Base-by-base conservation (phyloP, 306 rosid species). In the Quercus wislizeni region DNA sequence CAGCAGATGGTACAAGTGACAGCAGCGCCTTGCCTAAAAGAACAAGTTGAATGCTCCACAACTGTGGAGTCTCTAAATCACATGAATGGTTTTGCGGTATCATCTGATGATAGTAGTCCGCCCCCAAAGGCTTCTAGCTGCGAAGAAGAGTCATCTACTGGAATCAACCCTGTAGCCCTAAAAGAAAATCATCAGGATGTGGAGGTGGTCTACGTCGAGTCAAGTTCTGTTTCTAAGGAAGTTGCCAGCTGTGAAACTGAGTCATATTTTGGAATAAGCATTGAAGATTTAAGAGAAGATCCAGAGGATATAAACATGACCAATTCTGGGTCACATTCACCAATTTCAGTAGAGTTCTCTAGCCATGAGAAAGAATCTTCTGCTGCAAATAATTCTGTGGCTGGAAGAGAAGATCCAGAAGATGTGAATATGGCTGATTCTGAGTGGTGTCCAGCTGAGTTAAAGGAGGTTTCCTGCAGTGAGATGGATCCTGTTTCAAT, bases 41-140 rank as follows among this genome's bases (percentile, higher is more conserved):
- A 87, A 68, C 87, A 41, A 83, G 83, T 77, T 79, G 89, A 80
- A 71, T 77, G 77, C 81, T 64, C 79, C 74, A 41, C 85, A 49
- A 54, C 30, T 21, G 55, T 55, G 20, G 84, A 83, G 69, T 49
- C 79, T 82, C 74, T 49, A 73, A 55, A 68, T 52, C 69, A 31
- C 76, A 38, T 30, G 71, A 70, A 54, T 74, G 72, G 72, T 64
- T 69, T 75, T 65, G 82, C 85, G 58, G 79, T 55, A 54, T 77
- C 82, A 18, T 77, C 82, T 17, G 74, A 86, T 79, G 74, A 86
- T 78, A 56, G 31, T 61, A 79, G 82, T 76, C 73, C 75, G 59
- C 81, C 54, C 33, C 54, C 25, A 46, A 86, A 79, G 79, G 80
- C 79, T 71, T 82, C 88, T 80, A n/a, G 57, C 52, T n/a, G 41